Conservation (phyloP, 257 asterid species). For the Scutellaria barbata region DNA sequence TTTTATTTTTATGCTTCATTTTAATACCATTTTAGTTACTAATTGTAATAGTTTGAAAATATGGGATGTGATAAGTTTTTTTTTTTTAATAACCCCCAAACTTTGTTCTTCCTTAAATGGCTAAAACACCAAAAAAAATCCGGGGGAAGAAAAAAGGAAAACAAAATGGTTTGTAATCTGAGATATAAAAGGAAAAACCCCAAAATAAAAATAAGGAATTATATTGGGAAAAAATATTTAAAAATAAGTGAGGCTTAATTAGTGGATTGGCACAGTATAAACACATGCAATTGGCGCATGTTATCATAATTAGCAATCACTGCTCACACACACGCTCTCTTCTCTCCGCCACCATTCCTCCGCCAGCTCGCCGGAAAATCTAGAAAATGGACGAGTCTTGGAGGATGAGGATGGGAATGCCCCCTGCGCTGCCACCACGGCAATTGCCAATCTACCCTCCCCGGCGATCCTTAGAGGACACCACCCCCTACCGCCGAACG, state of each 20-base stretch:
- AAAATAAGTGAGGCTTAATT: background rate
- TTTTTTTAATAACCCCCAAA: too few species aligned
- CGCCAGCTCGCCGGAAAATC: conserved; percentile 33
- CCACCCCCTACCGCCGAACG: conserved; percentile 44
- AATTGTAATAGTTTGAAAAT: background rate
- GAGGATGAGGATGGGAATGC: conserved; percentile 71
- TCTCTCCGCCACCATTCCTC: conserved; percentile 23
- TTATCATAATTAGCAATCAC: conserved; percentile 31
- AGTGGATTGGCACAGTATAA: conserved; percentile 28
- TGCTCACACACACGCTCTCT: conserved; percentile 19
- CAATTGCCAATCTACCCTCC: conserved; percentile 38
- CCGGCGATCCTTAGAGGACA: conserved; percentile 52
- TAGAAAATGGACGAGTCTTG: conserved; percentile 66
- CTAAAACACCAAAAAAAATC: too few species aligned
- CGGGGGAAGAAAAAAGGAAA: too few species aligned
- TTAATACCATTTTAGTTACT: background rate
- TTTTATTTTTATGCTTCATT: background rate
- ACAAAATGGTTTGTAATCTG: too few species aligned
- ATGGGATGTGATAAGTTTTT: too few species aligned
- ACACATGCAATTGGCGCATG: conserved; percentile 35
- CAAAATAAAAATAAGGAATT: background rate
- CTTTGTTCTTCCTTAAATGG: too few species aligned
- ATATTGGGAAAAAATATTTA: background rate
- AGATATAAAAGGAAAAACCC: background rate
- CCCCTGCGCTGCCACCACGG: conserved; percentile 31